Evolutionary conservation across 345 rosid genomes (phyloP), one percentile per base, ranked within the genome.

Genomic region (Draba incana): DNA sequence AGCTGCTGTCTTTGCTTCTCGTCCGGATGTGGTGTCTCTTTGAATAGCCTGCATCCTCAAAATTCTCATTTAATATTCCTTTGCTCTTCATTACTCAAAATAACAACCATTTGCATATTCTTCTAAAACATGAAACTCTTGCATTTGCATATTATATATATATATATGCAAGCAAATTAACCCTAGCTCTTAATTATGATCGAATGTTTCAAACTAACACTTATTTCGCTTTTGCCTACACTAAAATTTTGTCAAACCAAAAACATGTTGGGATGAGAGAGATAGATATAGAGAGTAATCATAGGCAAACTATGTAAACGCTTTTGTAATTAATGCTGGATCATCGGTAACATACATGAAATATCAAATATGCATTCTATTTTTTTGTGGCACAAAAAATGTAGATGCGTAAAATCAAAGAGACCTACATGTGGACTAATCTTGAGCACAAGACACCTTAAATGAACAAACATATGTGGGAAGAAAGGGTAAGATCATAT

Each of bases 1-100:
- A 94, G 68, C 48, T 91, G 96, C 49, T 94, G 98, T 78, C 99
- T 86, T 71, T 94, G 99, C 70, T 91, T 94, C 84, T 94, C 99
- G 76, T 92, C 99, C 13, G 99, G 99, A 68, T 94, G 99, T 1
- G 99, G 99, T 8, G 98, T 87, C 78, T 94, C 99, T 59, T 92
- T 94, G 64, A 94, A 94, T 46, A 94, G 80, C 81, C 99, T 94
- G 84, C 5, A 51, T 30, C 13, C 28, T 6, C 46, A 39, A 5
- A 41, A 6, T 28, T 20, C 20, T 20, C 20, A 31, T 31, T 31
- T 7, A 35, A 35, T 35, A 35, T 35, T 35, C 2, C 8, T 35
- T 35, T 44, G 31, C n/a, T 16, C 30, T 15, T 38, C 43, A 41
- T 46, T 50, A 5, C 13, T 63, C n/a, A 24, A 37, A 11, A 25